phyloP scores from a whole-genome alignment of 23 red algal species.

The Gracilaria gracilis region DNA sequence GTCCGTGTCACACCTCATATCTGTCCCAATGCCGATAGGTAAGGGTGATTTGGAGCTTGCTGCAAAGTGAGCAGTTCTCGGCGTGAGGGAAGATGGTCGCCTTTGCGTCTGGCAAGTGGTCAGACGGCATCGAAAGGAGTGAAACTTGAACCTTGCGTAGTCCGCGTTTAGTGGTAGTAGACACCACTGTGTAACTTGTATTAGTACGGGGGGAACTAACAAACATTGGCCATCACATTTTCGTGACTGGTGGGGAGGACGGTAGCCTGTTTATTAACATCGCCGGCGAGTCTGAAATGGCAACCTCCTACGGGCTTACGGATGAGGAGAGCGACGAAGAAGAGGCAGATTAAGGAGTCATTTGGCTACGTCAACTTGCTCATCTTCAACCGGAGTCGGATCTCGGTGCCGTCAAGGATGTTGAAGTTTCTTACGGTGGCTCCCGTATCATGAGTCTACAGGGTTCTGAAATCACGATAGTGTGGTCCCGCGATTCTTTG shows the following conservation, averaged over 20 bases:
- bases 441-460: conserved; percentile 47
- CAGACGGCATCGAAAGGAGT: conserved; percentile 23
- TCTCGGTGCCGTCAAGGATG: conserved; percentile 34
- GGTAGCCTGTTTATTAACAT: conserved; percentile 55
- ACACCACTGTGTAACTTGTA: conserved; percentile 30
- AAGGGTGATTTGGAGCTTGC: neutral
- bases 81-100: conserved; percentile 38
- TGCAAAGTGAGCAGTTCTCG: conserved; percentile 35
- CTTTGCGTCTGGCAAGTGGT: conserved; percentile 42
- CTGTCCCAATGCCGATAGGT: conserved; percentile 38
- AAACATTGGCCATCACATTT: conserved; percentile 30
- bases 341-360: conserved; percentile 35
- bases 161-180: conserved; percentile 37
- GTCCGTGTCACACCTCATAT: conserved; percentile 20
- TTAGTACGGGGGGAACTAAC: conserved; percentile 23
- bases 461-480: conserved; percentile 1
- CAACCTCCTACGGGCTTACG: neutral
- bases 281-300: conserved; percentile 41
- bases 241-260: conserved; percentile 56
- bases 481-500: conserved; percentile 58
- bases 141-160: conserved; percentile 37
- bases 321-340: conserved; percentile 37
- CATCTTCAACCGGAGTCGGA: conserved; percentile 14
- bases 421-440: conserved; percentile 38
- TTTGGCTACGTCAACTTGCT: conserved; percentile 50